These are phyloP conservation scores for Paraglomus brasilianum DNA, from an alignment of 192 early-diverging fungal genomes.

Conservation along the genomic window DNA sequence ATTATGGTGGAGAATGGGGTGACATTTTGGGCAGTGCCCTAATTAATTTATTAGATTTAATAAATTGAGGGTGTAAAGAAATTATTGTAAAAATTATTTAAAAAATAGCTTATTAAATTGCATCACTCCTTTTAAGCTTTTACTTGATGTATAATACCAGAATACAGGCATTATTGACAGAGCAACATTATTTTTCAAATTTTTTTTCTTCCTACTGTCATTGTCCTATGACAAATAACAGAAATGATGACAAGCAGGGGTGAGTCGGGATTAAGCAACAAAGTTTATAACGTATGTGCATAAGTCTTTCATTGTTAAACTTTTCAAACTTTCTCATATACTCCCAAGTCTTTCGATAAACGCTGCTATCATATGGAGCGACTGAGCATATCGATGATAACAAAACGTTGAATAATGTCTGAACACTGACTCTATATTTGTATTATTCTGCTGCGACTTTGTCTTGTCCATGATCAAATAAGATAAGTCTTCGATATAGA, in stretches of 20 bases:
- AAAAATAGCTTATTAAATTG: no score
- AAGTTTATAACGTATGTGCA: slow-evolving; percentile 14
- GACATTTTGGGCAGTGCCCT: no score
- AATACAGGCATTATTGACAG: no score
- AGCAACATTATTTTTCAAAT: no score
- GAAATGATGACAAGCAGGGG: not conserved
- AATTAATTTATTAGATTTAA: no score
- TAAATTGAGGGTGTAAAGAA: no score
- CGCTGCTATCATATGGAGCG: not conserved
- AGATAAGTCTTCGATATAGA: slow-evolving; percentile 20
- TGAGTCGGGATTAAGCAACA: not conserved
- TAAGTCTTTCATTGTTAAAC: slow-evolving; percentile 28
- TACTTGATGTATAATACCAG: no score
- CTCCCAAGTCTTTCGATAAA: slow-evolving; percentile 18
- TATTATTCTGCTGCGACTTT: slow-evolving; percentile 6
- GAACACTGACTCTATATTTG: not conserved
- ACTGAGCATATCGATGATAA: not conserved
- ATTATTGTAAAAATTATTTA: no score
- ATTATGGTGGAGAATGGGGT: no score
- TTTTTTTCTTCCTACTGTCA: no score
- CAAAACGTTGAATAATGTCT: not conserved
- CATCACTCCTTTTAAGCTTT: no score
- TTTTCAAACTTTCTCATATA: slow-evolving; percentile 16
- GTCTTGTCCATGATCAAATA: slow-evolving; percentile 16
- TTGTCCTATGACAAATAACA: slow-evolving; percentile 16